Evolutionary conservation across 2,329 filamentous ascomycete genomes (phyloP).

Genomic region (Colletotrichum aenigma): DNA sequence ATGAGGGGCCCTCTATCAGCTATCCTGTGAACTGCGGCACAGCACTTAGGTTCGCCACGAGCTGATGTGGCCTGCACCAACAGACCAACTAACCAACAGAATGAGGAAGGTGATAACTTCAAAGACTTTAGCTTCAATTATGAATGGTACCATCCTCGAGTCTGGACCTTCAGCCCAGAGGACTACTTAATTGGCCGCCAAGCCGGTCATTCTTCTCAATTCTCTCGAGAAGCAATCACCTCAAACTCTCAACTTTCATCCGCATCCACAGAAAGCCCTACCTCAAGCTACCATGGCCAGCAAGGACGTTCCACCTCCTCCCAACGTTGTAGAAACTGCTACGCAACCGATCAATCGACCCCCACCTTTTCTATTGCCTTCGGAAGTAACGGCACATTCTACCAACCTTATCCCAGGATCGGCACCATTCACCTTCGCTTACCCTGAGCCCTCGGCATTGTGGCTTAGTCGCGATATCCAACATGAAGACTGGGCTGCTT

Average conservation of each 20-base stretch:
- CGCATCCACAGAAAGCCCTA: background rate
- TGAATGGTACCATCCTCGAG: background rate
- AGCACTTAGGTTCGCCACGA: background rate
- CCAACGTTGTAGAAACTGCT: background rate
- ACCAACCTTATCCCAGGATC: background rate
- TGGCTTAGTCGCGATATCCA: background rate
- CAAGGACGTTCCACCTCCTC: background rate
- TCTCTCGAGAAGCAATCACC: background rate
- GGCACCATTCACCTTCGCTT: background rate
- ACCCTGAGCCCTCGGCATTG: background rate
- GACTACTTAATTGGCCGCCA: background rate
- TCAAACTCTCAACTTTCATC: background rate
- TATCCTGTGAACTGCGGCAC: background rate
- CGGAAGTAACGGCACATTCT: background rate
- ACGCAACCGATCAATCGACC: background rate
- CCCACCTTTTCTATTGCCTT: background rate
- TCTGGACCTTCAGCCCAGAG: background rate
- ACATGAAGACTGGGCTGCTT: background rate
- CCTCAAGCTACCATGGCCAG: fast-evolving
- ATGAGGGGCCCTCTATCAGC: background rate
- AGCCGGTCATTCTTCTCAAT: background rate
- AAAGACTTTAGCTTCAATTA: background rate
- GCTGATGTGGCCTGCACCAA: background rate
- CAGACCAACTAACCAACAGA: background rate
- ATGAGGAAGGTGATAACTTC: background rate